These are phyloP conservation scores for Penicillium sp. DNA, from an alignment of 2,329 filamentous ascomycete species.

Conservation along the genomic window DNA sequence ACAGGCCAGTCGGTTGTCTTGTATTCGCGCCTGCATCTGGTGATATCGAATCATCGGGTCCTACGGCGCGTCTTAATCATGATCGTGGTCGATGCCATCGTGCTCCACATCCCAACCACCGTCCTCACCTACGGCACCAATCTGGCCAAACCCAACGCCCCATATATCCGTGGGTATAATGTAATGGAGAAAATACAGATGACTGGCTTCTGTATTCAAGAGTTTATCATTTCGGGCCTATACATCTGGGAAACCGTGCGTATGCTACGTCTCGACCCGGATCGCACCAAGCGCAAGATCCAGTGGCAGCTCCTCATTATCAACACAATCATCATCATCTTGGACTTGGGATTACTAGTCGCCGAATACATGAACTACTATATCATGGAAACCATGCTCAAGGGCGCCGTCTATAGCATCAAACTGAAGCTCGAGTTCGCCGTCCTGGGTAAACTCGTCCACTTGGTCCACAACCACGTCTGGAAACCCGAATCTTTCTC, in stretches of 20 bases:
- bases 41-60: slow-evolving; percentile 41
- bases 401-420: slow-evolving; percentile 50
- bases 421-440: slow-evolving; percentile 54
- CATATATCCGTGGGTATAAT: slow-evolving; percentile 41
- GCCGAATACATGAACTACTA: slow-evolving; percentile 47
- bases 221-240: slow-evolving; percentile 53
- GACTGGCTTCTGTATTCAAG: slow-evolving; percentile 57
- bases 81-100: slow-evolving; percentile 48
- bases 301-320: slow-evolving; percentile 52
- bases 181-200: slow-evolving; percentile 58
- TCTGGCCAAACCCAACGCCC: slow-evolving; percentile 17
- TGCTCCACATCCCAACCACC: slow-evolving; percentile 48
- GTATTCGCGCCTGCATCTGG: slow-evolving; percentile 52
- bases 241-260: slow-evolving; percentile 56
- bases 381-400: slow-evolving; percentile 49
- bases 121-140: slow-evolving; percentile 48
- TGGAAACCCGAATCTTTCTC: slow-evolving; percentile 40
- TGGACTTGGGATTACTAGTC: slow-evolving; percentile 47
- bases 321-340: slow-evolving; percentile 49
- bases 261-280: slow-evolving; percentile 50
- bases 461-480: slow-evolving; percentile 40
- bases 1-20: slow-evolving; percentile 51
- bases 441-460: slow-evolving; percentile 47
- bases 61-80: slow-evolving; percentile 46
- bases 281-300: slow-evolving; percentile 44